These are phyloP conservation scores for Lachnellula suecica DNA, from an alignment of 2,329 filamentous ascomycete species.

Conservation along the genomic window DNA sequence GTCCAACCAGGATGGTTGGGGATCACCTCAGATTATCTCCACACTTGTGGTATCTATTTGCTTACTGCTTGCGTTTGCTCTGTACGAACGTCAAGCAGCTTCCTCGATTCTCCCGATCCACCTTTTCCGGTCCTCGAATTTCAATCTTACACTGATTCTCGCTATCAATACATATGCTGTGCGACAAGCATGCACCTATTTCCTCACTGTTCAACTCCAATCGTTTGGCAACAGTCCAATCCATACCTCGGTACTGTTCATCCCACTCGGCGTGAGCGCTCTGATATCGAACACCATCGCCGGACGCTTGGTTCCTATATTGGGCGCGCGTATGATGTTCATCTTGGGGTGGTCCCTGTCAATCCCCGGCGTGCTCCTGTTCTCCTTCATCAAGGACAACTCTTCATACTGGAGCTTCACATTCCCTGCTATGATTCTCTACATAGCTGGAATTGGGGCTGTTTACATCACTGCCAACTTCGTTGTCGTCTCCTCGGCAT, in stretches of 20 bases:
- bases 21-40: conserved; percentile 2
- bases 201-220: conserved; percentile 7
- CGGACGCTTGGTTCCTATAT: not conserved
- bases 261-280: not conserved
- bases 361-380: conserved; percentile 1
- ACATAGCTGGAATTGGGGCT: conserved; percentile 5
- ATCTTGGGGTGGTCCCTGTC: not conserved
- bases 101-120: conserved; percentile 2
- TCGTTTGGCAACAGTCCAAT: conserved; percentile 4
- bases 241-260: conserved; percentile 7
- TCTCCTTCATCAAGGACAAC: conserved; percentile 1
- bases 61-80: not conserved
- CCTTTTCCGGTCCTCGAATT: conserved; percentile 1
- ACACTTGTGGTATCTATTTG: conserved; percentile 1
- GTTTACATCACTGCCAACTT: conserved; percentile 6
- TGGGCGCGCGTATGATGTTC: conserved; percentile 3
- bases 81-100: conserved; percentile 4
- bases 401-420: conserved; percentile 4
- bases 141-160: conserved; percentile 4
- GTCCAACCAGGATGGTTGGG: conserved; percentile 4
- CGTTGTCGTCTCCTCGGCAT: conserved; percentile 2
- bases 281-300: not conserved
- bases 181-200: conserved; percentile 7
- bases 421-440: conserved; percentile 6
- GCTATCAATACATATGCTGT: conserved; percentile 3